Base-by-base conservation (phyloP, 208 protist species). In the Acanthamoeba royreba region DNA sequence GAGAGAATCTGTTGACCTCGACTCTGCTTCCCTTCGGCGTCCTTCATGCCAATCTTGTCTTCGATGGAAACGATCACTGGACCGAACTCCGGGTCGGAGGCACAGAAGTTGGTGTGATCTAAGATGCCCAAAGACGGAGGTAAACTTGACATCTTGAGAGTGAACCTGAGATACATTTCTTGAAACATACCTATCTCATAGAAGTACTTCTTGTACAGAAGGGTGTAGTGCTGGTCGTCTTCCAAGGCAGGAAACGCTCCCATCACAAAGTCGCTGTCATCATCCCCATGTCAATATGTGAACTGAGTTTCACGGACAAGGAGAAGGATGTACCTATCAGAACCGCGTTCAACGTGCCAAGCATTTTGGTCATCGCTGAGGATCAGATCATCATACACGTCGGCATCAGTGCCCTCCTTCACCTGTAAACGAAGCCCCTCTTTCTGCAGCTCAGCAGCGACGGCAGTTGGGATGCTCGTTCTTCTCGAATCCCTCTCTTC, bases 41-140 rank as follows among this genome's bases (percentile, higher is more conserved):
- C 72, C 72, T 52, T 83, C 42, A 4, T 2, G 72, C 72, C 35
- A n/a, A 43, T 89, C 49, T 89, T 89, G 19, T 89, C 81, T n/a
- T 89, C 81, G 81, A 89, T 89, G 13, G 81, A 89, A 40, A 89
- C 15, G 45, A 89, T 89, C 52, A 89, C 52, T 33, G 81, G 81
- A 1, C 81, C 81, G 22, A 89, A 55, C 31, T 66, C 49, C 1
- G 81, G 81, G 19, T 9, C 4, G 5, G 45, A 55, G 15, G 81
- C 81, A 40, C 45, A 89, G 25, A 69, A 53, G 28, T 66, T 89
- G 1, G 47, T 89, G 81, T 89, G 81, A 15, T 89, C 81, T 89
- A n/a, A n/a, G n/a, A n/a, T n/a, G n/a, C n/a, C 72, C 17, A 2
- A 46, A 46, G 8, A 17, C 13, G 9, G 7, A 28, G 25, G 19